Base-by-base conservation (phyloP, 495 filamentous ascomycete genomes). In the Collariella sp. region DNA sequence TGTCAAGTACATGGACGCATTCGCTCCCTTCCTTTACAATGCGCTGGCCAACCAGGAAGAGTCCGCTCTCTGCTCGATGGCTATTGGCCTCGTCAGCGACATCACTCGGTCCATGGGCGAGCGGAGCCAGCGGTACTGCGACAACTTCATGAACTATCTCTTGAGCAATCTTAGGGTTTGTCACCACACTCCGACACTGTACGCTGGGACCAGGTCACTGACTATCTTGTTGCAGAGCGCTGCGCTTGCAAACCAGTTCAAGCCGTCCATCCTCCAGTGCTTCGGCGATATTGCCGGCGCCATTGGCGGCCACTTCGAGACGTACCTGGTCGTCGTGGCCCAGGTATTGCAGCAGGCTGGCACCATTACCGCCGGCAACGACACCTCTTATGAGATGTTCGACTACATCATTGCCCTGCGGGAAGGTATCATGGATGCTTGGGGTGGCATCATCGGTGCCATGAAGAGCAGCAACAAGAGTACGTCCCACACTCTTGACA, bases 381-480 rank as follows among this genome's bases (percentile, higher is more conserved):
- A 91, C 61, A 82, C 83, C 36, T 76, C 79, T 31, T 89, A 88
- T 53, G 93, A 98, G 61, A 94, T 96, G 84, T 80, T 90, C 31
- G 91, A 97, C 68, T 98, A 98, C 64, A 82, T 98, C 57, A 80
- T 94, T 57, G 94, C 90, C 15, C 80, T 98, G 46, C 83, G 93
- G 52, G 93, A 98, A 67, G 93, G 91, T 62, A 95, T 97, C 54
- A 95, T 96, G 87, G 93, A 98, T 79, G 93, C 93, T 15, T 98
- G 95, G 89, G 90, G 88, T 65, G 93, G 93, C 62, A 90, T 91
- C 43, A 86, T 98, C 56, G 80, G 90, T 65, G 89, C 93, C 31
- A 87, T 96, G 83, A 95, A 91, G 79, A 71, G 77, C 44, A 84
- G 76, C 44, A 79, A 78, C 70, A 89, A 90, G 70, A 80, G 85